Percentiles rank a stretch among this genome's conserved stretches.
phyloP scores from a whole-genome alignment of 805 yeast species.

The Wickerhamomyces bovis region DNA sequence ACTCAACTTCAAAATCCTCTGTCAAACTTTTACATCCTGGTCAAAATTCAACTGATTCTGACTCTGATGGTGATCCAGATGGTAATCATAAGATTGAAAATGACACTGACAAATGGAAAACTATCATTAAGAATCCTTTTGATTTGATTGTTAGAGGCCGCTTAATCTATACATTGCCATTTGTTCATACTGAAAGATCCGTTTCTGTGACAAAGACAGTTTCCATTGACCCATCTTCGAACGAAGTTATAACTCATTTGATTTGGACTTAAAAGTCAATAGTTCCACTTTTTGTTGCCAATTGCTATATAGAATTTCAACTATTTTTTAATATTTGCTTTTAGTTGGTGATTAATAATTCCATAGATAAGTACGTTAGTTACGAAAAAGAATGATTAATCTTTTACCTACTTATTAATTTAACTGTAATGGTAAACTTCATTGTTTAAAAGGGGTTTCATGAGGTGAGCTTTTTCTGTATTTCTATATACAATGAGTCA shows the following conservation, averaged over 20 bases:
- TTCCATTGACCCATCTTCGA: conserved; percentile 45
- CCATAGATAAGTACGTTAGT: neutral
- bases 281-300: too few species aligned
- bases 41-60: conserved; percentile 18
- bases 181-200: conserved; percentile 46
- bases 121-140: conserved; percentile 71
- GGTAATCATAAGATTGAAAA: conserved; percentile 24
- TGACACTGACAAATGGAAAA: conserved; percentile 58
- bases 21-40: conserved; percentile 75
- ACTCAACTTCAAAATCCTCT: conserved; percentile 56
- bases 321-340: neutral
- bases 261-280: neutral
- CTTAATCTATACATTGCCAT: conserved; percentile 69
- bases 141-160: conserved; percentile 81
- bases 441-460: neutral
- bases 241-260: neutral
- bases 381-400: too few species aligned
- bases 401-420: too few species aligned
- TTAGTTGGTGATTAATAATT: too few species aligned
- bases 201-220: conserved; percentile 56
- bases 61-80: conserved; percentile 16
- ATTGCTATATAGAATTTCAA: too few species aligned
- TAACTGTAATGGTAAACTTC: neutral
- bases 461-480: neutral
- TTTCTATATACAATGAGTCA: neutral